Evolutionary conservation across 768 basidiomycete species (phyloP), one percentile per base, ranked within the genome.

Genomic region (Calocybe gangraenosa): DNA sequence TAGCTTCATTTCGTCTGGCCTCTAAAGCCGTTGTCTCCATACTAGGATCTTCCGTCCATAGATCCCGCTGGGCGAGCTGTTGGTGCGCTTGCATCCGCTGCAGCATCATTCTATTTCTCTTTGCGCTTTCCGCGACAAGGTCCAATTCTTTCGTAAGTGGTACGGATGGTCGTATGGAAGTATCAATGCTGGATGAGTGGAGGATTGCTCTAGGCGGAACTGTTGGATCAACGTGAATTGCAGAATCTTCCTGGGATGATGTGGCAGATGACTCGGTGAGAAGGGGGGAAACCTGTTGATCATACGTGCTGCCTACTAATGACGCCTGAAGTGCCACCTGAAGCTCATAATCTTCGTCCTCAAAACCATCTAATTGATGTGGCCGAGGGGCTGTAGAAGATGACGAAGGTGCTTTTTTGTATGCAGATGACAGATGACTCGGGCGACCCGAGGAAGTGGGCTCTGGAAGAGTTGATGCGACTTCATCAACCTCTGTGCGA

Each of bases 291-390:
- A 14, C 61, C 34, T 35, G 58, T 51, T 22, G 60, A 42, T 22
- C 31, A 31, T 33, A 48, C 54, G 48, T 42, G 41, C 30, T 20
- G 19, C 15, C 44, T 58, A 69, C 67, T 34, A 94, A 65, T 3
- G 90, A 92, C 2, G 90, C 92, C 55, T 90, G 89, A 39, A 94
- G 67, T 0, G 88, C 92, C 4, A 82, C 87, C 60, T 96, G 93
- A 2, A 95, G 75, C 47, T 91, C 88, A 55, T 82, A 75, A 60
- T 96, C 92, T 58, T 92, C 92, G 51, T 91, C 87, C 48, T 87
- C 91, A 36, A 87, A 65, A 2, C 69, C 76, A 33, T 66, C 67
- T 1, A 64, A 49, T 15, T 37, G 46, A 15, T 23, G 41, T 39
- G 42, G 19, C 20, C 25, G 47, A 25, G 18, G 40, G 50, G 31